Percentiles rank a stretch among this genome's conserved stretches.
These are phyloP conservation scores for Talaromyces piceae DNA, from an alignment of 2,329 filamentous ascomycete species.

Conservation along the genomic window DNA sequence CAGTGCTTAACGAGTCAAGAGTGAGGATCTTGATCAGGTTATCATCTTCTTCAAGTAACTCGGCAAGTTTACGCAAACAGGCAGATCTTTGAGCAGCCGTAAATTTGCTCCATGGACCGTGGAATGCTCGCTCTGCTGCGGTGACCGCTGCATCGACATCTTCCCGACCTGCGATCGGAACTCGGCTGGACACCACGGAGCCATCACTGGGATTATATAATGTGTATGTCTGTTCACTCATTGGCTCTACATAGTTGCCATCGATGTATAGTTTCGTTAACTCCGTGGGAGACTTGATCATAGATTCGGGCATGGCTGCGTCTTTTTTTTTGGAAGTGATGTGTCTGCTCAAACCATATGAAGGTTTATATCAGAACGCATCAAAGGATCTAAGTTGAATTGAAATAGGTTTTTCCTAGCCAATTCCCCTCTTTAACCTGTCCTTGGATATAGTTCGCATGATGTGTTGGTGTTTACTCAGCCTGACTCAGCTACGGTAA, in stretches of 20 bases:
- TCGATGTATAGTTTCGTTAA: conserved; percentile 3
- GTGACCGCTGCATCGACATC: conserved; percentile 4
- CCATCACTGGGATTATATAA: conserved; percentile 8
- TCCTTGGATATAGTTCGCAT: background rate
- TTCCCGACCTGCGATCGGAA: conserved; percentile 1
- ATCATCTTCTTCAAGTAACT: conserved; percentile 9
- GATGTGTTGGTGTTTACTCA: background rate
- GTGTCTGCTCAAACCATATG: too few relatives aligned
- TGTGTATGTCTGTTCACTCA: background rate
- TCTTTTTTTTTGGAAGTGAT: background rate
- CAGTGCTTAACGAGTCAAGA: conserved; percentile 14
- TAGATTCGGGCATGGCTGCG: background rate
- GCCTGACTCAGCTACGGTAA: background rate
- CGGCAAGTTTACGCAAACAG: conserved; percentile 11
- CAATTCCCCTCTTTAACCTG: background rate
- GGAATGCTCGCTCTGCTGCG: conserved; percentile 5
- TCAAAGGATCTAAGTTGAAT: too few relatives aligned
- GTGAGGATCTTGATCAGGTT: conserved; percentile 6
- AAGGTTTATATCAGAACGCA: too few relatives aligned
- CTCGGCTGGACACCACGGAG: background rate
- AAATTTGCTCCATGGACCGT: conserved; percentile 12
- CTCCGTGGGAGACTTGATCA: background rate
- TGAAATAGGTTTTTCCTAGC: background rate
- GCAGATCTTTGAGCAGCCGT: conserved; percentile 8
- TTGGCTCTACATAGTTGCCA: background rate